Conservation (phyloP, 225 moss, liverwort and hornwort species). For the Ulota crispa region DNA sequence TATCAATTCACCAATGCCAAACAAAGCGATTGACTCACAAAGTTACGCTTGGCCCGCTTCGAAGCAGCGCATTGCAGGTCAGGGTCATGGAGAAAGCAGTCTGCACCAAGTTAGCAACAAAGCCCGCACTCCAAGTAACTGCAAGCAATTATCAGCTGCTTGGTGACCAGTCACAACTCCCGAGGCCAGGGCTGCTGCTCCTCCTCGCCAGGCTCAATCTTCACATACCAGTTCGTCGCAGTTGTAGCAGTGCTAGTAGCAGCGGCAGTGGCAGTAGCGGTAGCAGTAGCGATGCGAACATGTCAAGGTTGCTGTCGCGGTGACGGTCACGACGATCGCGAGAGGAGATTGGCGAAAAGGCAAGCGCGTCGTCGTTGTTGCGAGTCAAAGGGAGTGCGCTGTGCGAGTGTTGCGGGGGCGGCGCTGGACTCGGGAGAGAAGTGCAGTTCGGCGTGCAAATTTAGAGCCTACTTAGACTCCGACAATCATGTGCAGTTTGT, state of each 20-base stretch:
- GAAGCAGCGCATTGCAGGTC: neutral
- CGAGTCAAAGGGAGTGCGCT: neutral
- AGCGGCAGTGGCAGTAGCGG: too few species aligned
- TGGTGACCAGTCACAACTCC: neutral
- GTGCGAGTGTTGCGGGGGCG: neutral
- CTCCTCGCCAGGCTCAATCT: neutral
- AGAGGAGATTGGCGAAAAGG: too few species aligned
- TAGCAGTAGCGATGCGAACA: neutral
- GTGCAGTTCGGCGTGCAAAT: neutral
- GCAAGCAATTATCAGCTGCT: conserved; percentile 6
- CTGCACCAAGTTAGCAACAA: neutral
- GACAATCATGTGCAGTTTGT: neutral
- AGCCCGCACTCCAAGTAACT: neutral
- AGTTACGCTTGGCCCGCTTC: neutral
- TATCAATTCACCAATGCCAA: neutral
- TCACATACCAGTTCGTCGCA: neutral
- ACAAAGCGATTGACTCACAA: neutral
- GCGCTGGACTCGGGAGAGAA: neutral
- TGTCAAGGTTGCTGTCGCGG: neutral
- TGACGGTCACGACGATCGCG: too few species aligned
- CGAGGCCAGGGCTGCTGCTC: neutral
- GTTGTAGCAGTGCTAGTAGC: too few species aligned
- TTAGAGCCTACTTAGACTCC: neutral
- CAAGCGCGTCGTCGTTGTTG: too few species aligned
- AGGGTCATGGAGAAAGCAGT: conserved; percentile 6